phyloP scores from a whole-genome alignment of 2,329 filamentous ascomycete species.

The Cercospora sp. region DNA sequence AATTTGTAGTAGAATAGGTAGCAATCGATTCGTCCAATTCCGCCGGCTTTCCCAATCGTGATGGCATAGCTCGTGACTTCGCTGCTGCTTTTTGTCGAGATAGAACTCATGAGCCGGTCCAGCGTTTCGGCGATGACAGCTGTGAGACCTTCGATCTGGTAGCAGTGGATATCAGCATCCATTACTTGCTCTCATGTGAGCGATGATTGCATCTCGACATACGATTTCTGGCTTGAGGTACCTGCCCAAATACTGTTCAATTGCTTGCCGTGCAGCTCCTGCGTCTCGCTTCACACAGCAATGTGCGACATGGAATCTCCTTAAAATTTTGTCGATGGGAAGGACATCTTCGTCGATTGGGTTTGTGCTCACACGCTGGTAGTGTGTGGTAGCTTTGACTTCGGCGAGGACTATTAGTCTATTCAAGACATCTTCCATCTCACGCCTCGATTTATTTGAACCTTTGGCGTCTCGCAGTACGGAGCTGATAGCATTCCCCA shows the following conservation, averaged over 20 bases:
- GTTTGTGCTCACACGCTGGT: slow-evolving; percentile 3
- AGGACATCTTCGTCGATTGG: slow-evolving; percentile 14
- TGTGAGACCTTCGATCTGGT: slow-evolving; percentile 16
- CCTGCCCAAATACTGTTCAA: slow-evolving; percentile 11
- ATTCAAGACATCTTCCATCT: slow-evolving; percentile 17
- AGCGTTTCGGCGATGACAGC: slow-evolving; percentile 3
- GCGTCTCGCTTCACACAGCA: slow-evolving; percentile 14
- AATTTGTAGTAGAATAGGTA: slow-evolving; percentile 23
- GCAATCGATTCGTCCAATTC: slow-evolving; percentile 18
- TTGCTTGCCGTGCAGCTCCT: background rate
- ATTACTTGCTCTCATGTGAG: background rate
- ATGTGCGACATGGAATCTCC: slow-evolving; percentile 16
- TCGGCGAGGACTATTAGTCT: slow-evolving; percentile 9
- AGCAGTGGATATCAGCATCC: background rate
- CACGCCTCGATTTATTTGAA: slow-evolving; percentile 1
- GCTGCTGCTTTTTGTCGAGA: slow-evolving; percentile 15
- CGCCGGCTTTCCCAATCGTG: slow-evolving; percentile 11
- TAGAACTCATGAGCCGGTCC: background rate
- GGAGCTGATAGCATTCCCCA: slow-evolving; percentile 11
- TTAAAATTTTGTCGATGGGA: slow-evolving; percentile 14
- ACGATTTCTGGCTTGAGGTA: slow-evolving; percentile 13
- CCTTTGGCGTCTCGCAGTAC: background rate
- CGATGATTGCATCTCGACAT: background rate
- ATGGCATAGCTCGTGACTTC: slow-evolving; percentile 19
- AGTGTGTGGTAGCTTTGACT: slow-evolving; percentile 15